These are phyloP conservation scores for Yarrowia sp. DNA, from an alignment of 805 yeast species.

Conservation along the genomic window DNA sequence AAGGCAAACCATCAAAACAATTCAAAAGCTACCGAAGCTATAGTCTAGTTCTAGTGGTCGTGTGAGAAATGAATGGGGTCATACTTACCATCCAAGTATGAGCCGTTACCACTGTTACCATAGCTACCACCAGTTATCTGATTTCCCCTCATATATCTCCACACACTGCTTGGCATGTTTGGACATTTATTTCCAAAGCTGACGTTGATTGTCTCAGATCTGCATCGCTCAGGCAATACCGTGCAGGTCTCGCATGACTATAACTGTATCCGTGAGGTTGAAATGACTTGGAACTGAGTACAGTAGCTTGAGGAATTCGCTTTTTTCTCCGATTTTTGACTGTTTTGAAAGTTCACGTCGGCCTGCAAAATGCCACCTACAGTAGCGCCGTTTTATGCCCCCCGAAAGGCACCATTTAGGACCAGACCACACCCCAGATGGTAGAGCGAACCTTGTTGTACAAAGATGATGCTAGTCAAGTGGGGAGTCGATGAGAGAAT, in stretches of 20 bases:
- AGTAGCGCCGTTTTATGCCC: background rate
- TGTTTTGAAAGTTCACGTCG: too few relatives aligned
- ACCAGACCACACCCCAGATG: conserved; percentile 10
- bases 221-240: conserved; percentile 20
- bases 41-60: background rate
- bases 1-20: background rate
- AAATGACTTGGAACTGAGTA: too few relatives aligned
- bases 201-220: conserved; percentile 8
- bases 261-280: conserved; percentile 4
- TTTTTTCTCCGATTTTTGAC: too few relatives aligned
- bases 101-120: too few relatives aligned
- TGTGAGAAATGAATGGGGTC: background rate
- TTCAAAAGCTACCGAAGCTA: too few relatives aligned
- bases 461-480: conserved; percentile 6
- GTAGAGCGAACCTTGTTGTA: conserved; percentile 11
- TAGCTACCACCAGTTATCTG: too few relatives aligned
- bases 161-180: too few relatives aligned
- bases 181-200: background rate
- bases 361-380: background rate
- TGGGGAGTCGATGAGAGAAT: conserved; percentile 28
- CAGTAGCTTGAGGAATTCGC: too few relatives aligned
- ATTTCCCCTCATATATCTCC: too few relatives aligned
- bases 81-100: too few relatives aligned
- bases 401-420: background rate
- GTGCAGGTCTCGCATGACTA: conserved; percentile 34